Percentiles rank a stretch among this genome's conserved stretches.
Conservation (phyloP, 768 basidiomycete genomes). For the Erythrobasidium yunnanense region DNA sequence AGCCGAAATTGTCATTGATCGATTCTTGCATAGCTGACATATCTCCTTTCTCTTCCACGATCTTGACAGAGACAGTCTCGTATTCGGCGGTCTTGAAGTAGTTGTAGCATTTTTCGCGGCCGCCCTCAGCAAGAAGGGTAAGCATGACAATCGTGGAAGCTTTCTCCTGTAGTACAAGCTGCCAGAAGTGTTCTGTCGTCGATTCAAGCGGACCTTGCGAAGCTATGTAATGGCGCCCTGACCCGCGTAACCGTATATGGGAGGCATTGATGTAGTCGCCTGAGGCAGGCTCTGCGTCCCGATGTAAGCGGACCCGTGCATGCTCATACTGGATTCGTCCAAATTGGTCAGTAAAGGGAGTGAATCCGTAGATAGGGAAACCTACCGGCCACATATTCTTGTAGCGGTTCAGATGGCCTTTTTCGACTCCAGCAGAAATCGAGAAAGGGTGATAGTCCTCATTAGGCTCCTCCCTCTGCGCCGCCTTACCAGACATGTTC, state of each 20-base stretch:
- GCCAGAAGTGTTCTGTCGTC: constrained; percentile 90
- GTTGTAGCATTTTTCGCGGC: constrained; percentile 75
- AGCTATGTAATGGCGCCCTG: constrained; percentile 69
- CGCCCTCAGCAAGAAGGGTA: constrained; percentile 78
- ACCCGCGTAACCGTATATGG: constrained; percentile 69
- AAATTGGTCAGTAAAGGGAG: neutral
- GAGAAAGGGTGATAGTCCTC: constrained; percentile 57
- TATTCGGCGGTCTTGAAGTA: constrained; percentile 51
- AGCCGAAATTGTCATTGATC: constrained; percentile 28
- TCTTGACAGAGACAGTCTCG: neutral
- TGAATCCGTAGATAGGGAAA: neutral
- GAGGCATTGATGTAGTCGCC: constrained; percentile 95
- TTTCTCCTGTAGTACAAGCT: constrained; percentile 87
- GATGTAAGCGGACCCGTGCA: constrained; percentile 56
- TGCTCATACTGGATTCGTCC: constrained; percentile 50
- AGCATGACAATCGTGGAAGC: constrained; percentile 95
- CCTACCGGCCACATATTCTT: constrained; percentile 89
- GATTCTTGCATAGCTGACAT: neutral
- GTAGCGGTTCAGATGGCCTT: constrained; percentile 91
- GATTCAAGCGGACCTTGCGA: constrained; percentile 87
- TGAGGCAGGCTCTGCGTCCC: constrained; percentile 44
- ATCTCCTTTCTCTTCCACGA: neutral
- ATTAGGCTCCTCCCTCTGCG: constrained; percentile 17
- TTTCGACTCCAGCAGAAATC: constrained; percentile 90
- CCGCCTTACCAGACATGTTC: constrained; percentile 21